These are phyloP conservation scores for Biscutella auriculata DNA, from an alignment of 441 rosid species.

Conservation along the genomic window DNA sequence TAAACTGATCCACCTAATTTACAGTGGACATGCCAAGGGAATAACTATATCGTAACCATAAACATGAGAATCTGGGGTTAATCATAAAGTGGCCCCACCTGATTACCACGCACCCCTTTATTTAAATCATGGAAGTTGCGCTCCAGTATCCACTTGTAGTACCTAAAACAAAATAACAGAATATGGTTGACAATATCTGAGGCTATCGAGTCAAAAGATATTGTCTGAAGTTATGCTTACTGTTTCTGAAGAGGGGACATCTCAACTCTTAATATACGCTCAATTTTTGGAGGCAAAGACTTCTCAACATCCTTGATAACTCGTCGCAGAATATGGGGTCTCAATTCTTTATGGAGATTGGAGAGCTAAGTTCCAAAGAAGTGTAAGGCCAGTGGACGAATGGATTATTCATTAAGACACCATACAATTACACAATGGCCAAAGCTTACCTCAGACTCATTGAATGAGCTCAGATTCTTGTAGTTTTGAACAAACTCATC, in stretches of 20 bases:
- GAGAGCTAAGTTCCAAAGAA: slow-evolving; percentile 55
- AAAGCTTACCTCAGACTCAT: slow-evolving; percentile 75
- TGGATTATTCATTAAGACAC: slow-evolving; percentile 7
- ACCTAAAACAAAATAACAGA: slow-evolving; percentile 35
- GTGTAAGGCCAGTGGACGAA: slow-evolving; percentile 9
- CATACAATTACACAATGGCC: not conserved
- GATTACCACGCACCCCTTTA: slow-evolving; percentile 99
- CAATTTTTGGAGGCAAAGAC: slow-evolving; percentile 97
- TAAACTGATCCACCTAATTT: not conserved
- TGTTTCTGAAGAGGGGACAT: slow-evolving; percentile 99
- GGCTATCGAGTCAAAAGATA: not conserved
- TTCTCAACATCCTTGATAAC: slow-evolving; percentile 99
- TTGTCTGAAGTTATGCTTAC: slow-evolving; percentile 33
- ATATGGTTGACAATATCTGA: not conserved
- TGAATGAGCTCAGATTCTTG: slow-evolving; percentile 95
- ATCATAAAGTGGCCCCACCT: slow-evolving; percentile 41
- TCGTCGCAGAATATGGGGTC: slow-evolving; percentile 98
- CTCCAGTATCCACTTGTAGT: slow-evolving; percentile 98
- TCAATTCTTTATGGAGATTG: slow-evolving; percentile 93
- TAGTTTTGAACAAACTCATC: slow-evolving; percentile 95
- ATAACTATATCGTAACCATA: slow-evolving; percentile 10
- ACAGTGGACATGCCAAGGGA: not conserved
- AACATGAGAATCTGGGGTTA: slow-evolving; percentile 6
- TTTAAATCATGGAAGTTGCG: slow-evolving; percentile 98
- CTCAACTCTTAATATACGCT: slow-evolving; percentile 97